Evolutionary conservation across 495 filamentous ascomycete species (phyloP), one percentile per base, ranked within the genome.

Genomic region (Tuber indicum): DNA sequence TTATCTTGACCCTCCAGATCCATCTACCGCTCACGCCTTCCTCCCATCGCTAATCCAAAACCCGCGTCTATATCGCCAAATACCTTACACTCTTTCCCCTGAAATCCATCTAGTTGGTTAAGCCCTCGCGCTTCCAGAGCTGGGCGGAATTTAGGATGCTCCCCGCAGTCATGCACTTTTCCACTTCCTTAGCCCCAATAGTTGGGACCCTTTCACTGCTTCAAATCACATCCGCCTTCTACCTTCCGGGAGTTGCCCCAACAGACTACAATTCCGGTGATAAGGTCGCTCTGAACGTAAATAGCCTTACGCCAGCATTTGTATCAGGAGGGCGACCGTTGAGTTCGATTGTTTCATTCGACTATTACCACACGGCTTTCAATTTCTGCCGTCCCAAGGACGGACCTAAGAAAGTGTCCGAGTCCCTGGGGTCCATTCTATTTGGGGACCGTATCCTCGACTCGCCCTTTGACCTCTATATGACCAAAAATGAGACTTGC

Each of bases 391-490:
- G 86, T 69, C 96, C 95, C 1, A 86, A 91, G 78, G 90, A 87
- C 71, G 93, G 92, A 26, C 89, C 92, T 2, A 85, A 92, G 81
- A 87, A 91, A 85, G 89, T 94, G 2, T 89, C 91, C 47, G 94
- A 97, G 86, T 97, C 94, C 47, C 85, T 99, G 75, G 96, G 96
- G 8, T 97, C 94, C 85, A 99, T 99, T 80, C 83, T 99, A 39
- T 99, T 99, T 77, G 96, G 96, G 12, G 96, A 99, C 85, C 91
- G 96, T 70, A 99, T 99, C 84, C 91, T 91, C 84, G 94, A 92
- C 1, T 97, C 94, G 14, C 92, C 95, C 0, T 95, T 96, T 82
- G 91, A 97, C 77, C 86, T 99, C 36, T 88, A 90, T 73, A 98
- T 97, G 94, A 87, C 81, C 71, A 85, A 88, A 72, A 94, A 98